Conservation (phyloP, 495 filamentous ascomycete genomes). For the Xylaria sp. region DNA sequence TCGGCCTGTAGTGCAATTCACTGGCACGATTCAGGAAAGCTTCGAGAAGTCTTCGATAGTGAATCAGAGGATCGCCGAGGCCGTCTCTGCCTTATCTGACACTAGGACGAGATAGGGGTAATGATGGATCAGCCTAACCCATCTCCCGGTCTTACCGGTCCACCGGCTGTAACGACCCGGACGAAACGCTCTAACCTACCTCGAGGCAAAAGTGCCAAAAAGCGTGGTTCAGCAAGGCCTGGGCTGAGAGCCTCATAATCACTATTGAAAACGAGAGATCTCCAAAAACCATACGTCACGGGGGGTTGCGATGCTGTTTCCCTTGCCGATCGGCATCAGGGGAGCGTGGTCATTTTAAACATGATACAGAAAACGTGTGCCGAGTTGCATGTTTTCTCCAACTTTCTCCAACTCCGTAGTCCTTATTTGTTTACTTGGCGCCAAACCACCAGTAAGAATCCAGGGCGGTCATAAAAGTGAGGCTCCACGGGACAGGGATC, state of each 20-base stretch:
- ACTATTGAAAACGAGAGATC: slow-evolving; percentile 11
- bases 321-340: slow-evolving; percentile 11
- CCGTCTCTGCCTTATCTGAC: not conserved
- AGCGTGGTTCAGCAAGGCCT: not conserved
- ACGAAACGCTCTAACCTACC: too few relatives aligned
- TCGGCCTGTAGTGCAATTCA: not conserved
- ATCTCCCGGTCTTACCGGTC: slow-evolving; percentile 21
- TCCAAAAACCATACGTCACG: slow-evolving; percentile 4
- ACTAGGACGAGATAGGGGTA: slow-evolving; percentile 3
- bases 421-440: slow-evolving; percentile 7
- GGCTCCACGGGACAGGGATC: slow-evolving; percentile 8
- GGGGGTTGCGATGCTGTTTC: not conserved
- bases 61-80: slow-evolving; percentile 11
- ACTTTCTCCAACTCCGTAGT: not conserved
- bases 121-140: not conserved
- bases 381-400: not conserved
- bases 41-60: slow-evolving; percentile 11
- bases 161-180: slow-evolving; percentile 13
- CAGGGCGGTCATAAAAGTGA: too few relatives aligned
- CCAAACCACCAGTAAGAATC: too few relatives aligned
- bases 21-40: slow-evolving; percentile 13
- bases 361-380: not conserved
- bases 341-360: not conserved
- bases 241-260: slow-evolving; percentile 5
- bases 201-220: slow-evolving; percentile 27